phyloP scores from a whole-genome alignment of 2,329 filamentous ascomycete species.

The Emmonsiellopsis sp. region DNA sequence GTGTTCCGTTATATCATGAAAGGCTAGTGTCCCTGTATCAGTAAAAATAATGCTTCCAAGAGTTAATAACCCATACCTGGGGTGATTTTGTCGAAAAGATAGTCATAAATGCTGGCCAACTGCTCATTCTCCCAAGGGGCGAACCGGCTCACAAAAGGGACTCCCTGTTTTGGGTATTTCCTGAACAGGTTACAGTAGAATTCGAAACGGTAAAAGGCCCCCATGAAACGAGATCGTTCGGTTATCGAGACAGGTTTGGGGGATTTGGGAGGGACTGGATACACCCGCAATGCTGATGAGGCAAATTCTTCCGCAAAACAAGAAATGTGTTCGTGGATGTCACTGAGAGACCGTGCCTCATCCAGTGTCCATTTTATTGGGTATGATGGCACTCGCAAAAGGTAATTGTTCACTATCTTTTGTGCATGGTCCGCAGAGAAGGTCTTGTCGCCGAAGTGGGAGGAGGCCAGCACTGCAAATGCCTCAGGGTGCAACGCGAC shows the following conservation, averaged over 20 bases:
- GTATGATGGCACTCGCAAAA: neutral
- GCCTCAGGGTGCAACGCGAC: slow-evolving; percentile 2
- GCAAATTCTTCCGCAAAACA: slow-evolving; percentile 10
- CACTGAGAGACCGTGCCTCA: slow-evolving; percentile 3
- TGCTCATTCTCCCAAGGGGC: slow-evolving; percentile 16
- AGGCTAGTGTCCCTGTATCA: too few species aligned
- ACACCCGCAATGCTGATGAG: neutral
- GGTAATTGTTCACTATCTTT: slow-evolving; percentile 1
- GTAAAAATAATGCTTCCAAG: slow-evolving; percentile 4
- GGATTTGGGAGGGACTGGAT: neutral
- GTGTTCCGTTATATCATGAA: slow-evolving; percentile 5
- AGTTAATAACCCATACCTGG: slow-evolving; percentile 3
- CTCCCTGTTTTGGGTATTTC: neutral
- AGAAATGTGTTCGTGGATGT: slow-evolving; percentile 4
- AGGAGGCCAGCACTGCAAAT: slow-evolving; percentile 4
- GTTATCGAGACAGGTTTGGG: slow-evolving; percentile 1
- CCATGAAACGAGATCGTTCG: slow-evolving; percentile 9
- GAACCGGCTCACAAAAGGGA: slow-evolving; percentile 10
- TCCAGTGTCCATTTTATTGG: slow-evolving; percentile 7
- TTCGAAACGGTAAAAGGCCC: slow-evolving; percentile 13
- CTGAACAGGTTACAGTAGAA: slow-evolving; percentile 13
- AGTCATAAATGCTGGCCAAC: slow-evolving; percentile 13
- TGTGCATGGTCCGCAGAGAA: slow-evolving; percentile 1
- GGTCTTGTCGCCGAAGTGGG: neutral
- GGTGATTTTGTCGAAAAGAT: slow-evolving; percentile 8